Evolutionary conservation across 768 basidiomycete genomes (phyloP).

Genomic region (Termitomyces sp.): DNA sequence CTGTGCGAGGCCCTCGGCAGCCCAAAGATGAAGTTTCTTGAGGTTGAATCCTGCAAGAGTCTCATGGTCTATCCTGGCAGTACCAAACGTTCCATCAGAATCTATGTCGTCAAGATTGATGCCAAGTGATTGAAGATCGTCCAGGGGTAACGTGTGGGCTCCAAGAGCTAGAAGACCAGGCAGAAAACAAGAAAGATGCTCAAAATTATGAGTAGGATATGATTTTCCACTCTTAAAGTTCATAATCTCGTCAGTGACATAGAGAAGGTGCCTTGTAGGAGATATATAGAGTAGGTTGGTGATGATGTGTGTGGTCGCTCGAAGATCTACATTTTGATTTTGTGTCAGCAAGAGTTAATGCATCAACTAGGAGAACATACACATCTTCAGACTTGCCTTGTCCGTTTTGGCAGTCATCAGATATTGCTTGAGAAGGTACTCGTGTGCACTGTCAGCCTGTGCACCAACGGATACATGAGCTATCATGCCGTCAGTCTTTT

Average conservation of each 20-base stretch:
- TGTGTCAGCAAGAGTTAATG: neutral
- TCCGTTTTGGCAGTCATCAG: conserved; percentile 64
- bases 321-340: conserved; percentile 46
- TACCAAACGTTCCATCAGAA: conserved; percentile 31
- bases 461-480: conserved; percentile 59
- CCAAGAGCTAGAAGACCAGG: conserved; percentile 76
- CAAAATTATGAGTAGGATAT: conserved; percentile 49
- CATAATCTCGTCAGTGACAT: conserved; percentile 53
- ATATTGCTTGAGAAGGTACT: conserved; percentile 75
- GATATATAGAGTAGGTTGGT: conserved; percentile 66
- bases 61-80: conserved; percentile 31
- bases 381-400: conserved; percentile 59
- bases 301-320: conserved; percentile 58
- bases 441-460: conserved; percentile 71
- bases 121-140: conserved; percentile 45
- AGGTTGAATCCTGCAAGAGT: conserved; percentile 45
- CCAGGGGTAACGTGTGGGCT: conserved; percentile 56
- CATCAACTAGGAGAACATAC: conserved; percentile 35
- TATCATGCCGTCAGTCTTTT: conserved; percentile 15
- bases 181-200: conserved; percentile 77
- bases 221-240: conserved; percentile 24
- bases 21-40: conserved; percentile 70
- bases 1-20: conserved; percentile 70
- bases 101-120: conserved; percentile 44
- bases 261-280: conserved; percentile 61